These are phyloP conservation scores for Trypanosoma avium DNA, from an alignment of 208 protist species.

Conservation along the genomic window DNA sequence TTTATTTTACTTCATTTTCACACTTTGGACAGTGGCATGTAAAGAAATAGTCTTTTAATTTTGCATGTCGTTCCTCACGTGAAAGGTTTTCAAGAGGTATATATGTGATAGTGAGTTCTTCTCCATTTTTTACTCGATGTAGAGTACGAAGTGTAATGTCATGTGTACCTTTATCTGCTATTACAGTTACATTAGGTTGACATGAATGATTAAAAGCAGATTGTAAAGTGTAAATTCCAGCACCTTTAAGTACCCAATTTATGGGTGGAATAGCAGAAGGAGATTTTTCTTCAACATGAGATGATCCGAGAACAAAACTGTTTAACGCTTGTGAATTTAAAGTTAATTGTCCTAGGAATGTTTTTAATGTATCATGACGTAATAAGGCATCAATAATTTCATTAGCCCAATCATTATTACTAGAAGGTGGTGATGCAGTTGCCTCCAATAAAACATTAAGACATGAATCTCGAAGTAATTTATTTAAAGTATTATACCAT, in stretches of 20 bases:
- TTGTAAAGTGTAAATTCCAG: slow-evolving; percentile 70
- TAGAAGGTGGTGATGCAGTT: background rate
- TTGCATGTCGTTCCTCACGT: slow-evolving; percentile 32
- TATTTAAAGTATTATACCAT: slow-evolving; percentile 40
- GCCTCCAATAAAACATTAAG: slow-evolving; percentile 21
- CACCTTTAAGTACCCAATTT: slow-evolving; percentile 67
- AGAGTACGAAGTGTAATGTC: slow-evolving; percentile 62
- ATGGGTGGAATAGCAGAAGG: slow-evolving; percentile 23
- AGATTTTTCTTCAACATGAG: background rate
- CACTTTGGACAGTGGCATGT: slow-evolving; percentile 65
- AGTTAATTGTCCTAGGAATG: slow-evolving; percentile 62
- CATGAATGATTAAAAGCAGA: slow-evolving; percentile 82
- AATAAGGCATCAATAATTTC: slow-evolving; percentile 52
- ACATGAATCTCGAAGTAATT: slow-evolving; percentile 33
- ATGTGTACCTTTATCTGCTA: slow-evolving; percentile 44
- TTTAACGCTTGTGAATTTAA: slow-evolving; percentile 81
- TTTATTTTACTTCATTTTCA: slow-evolving; percentile 19
- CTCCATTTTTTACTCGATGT: slow-evolving; percentile 39
- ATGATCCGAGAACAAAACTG: slow-evolving; percentile 12
- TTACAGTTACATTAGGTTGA: slow-evolving; percentile 56
- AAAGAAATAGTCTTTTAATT: slow-evolving; percentile 74
- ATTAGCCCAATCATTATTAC: slow-evolving; percentile 32
- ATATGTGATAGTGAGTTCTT: slow-evolving; percentile 76
- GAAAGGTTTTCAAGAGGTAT: slow-evolving; percentile 58
- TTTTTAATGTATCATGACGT: slow-evolving; percentile 55